Evolutionary conservation across 179 eudicot species (phyloP), one percentile per base, ranked within the genome.

Genomic region (Camellia oleifera): DNA sequence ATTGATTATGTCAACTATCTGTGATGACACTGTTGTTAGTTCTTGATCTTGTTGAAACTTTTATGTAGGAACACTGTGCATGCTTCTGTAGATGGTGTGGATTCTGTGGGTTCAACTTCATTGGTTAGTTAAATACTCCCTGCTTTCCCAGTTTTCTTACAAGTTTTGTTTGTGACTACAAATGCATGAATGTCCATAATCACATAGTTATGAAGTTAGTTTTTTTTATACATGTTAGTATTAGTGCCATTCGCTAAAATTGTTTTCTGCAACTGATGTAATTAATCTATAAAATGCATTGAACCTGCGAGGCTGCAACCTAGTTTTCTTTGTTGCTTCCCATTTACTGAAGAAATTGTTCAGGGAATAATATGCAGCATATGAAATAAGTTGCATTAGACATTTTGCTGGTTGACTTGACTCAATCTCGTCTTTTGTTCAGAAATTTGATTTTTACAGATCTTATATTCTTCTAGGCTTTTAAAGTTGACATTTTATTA

Each of bases 1-100:
- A n/a, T 42, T 32, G 67, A 12, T 23, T 63, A 44, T 9, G 20
- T 9, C 42, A 76, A 76, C 3, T 61, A 57, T 70, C 12, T 9
- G 52, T 61, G 46, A 20, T 72, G 48, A 74, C 45, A 23, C 56
- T 60, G 50, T 15, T 56, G 57, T 18, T 0, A 2, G 3, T 62
- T 42, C 50, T 74, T 60, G n/a, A 66, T 76, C 5, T 50, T 65
- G n/a, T n/a, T 79, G 42, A 54, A 6, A 72, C 17, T 73, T 63
- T 48, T 54, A 50, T 83, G 61, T 46, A 87, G 94, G 90, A 70
- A 40, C 56, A 80, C 72, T 14, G 52, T 81, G 69, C 84, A 80
- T 54, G 89, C 86, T 88, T 84, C 83, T 53, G 78, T 88, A 7
- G 87, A 86, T 50, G 85, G 89, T 69, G 65, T 82, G 56, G 88